Base-by-base conservation (phyloP, 345 rosid species). In the Brassica carinata region DNA sequence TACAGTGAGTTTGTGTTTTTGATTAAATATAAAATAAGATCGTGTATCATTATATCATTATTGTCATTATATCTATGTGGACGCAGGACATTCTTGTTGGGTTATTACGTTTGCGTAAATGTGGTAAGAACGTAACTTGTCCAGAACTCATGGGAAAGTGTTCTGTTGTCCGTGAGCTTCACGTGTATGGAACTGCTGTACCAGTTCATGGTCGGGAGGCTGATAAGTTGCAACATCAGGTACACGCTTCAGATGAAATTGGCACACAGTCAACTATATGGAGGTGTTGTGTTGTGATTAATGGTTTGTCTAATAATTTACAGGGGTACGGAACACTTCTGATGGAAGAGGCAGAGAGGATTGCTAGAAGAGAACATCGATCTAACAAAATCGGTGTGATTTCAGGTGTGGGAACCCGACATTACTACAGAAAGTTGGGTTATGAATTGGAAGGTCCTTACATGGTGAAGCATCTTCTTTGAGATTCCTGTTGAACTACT, bases 181-280 rank as follows among this genome's bases (percentile, higher is more conserved):
- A 96, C 77, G 97, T 96, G n/a, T 96, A 94, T 79, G 99, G 99
- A 83, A 94, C 99, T 70, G 98, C 99, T 67, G 99, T 96, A 77
- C 99, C 99, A 26, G 98, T 96, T 77, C 99, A 96, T 75, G 98
- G 97, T 64, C 90, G 99, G 48, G 97, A 96, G 2, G 89, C 95
- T 63, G 98, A 94, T 80, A 96, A 96, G 83, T 85, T 94, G 85
- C 99, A 96, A 82, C 99, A 96, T 85, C 99, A 94, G 97, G 99
- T 91, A 19, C 23, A 86, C 77, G 36, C 8, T 13, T 30, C 23
- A 29, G 36, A 27, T 33, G 82, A 40, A 72, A 8, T 13, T 29
- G 73, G 57, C 57, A 29, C 29, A 40, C 48, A 5, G 27, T 43
- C 36, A 9, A 5, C 2, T 5, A 18, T 14, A 18, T 48, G 73